These are phyloP conservation scores for Gamsiella multidivaricata DNA, from an alignment of 192 early-diverging fungal genomes.

Conservation along the genomic window DNA sequence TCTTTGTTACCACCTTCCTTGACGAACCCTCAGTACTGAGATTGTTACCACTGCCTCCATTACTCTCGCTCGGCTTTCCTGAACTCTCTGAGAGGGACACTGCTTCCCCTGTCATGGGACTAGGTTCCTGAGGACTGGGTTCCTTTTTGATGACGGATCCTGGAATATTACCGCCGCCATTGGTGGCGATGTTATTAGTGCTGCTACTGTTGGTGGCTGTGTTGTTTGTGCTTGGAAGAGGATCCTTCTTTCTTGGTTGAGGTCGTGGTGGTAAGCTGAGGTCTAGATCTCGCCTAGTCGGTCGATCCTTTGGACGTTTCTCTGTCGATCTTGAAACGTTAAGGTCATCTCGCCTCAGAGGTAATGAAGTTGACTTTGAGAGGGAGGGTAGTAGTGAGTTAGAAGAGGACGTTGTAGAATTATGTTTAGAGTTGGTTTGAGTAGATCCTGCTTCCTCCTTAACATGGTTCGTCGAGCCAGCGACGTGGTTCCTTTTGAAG, in stretches of 20 bases:
- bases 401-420: not conserved
- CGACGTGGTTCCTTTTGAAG: slow-evolving; percentile 7
- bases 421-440: not conserved
- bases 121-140: not conserved
- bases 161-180: too few species aligned
- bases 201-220: not conserved
- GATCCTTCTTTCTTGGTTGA: slow-evolving; percentile 18
- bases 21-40: not conserved
- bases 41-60: not conserved
- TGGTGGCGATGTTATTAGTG: not conserved
- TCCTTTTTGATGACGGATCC: slow-evolving; percentile 16
- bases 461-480: slow-evolving; percentile 4
- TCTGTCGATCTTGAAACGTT: slow-evolving; percentile 3
- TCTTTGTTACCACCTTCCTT: slow-evolving; percentile 27
- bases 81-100: not conserved
- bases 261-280: slow-evolving; percentile 26
- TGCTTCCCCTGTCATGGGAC: not conserved
- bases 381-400: not conserved
- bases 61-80: not conserved
- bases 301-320: not conserved
- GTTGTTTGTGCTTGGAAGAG: not conserved
- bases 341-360: not conserved
- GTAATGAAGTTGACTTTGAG: slow-evolving; percentile 1
- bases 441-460: slow-evolving; percentile 8
- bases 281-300: slow-evolving; percentile 8